Evolutionary conservation across 495 filamentous ascomycete species (phyloP).

Genomic region (Evernia prunastri): DNA sequence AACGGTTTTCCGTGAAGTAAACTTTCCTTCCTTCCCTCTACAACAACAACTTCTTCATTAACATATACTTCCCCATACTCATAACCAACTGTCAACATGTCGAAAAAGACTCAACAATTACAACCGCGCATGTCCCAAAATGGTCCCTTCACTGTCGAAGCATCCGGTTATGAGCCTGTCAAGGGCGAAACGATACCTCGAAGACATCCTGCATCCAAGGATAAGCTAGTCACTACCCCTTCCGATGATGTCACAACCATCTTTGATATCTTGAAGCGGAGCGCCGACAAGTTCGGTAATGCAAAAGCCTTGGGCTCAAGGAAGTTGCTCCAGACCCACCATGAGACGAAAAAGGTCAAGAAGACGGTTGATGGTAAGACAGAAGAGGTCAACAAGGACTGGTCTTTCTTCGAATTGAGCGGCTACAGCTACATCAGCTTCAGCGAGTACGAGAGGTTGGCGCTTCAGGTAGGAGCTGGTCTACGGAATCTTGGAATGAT

Average conservation of each 20-base stretch:
- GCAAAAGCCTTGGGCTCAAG: conserved; percentile 77
- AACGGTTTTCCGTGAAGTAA: not conserved
- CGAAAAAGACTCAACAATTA: conserved; percentile 47
- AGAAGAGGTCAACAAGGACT: conserved; percentile 86
- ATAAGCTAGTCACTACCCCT: conserved; percentile 61
- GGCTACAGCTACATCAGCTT: conserved; percentile 82
- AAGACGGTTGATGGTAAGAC: conserved; percentile 90
- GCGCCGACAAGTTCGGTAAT: conserved; percentile 79
- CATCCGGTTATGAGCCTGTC: conserved; percentile 60
- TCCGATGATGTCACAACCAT: conserved; percentile 70
- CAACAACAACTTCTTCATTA: too few species aligned
- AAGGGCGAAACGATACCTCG: conserved; percentile 89
- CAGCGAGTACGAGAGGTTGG: conserved; percentile 76
- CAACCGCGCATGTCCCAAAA: conserved; percentile 59
- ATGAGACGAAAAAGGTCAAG: conserved; percentile 94
- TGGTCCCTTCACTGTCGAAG: conserved; percentile 72
- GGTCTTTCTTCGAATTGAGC: conserved; percentile 92
- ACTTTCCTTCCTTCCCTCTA: too few species aligned
- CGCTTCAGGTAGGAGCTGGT: conserved; percentile 66
- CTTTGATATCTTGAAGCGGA: conserved; percentile 76
- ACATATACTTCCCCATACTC: not conserved
- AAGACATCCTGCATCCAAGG: conserved; percentile 62
- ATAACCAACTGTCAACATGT: conserved; percentile 27
- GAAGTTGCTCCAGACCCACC: conserved; percentile 74
- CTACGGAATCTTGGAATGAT: conserved; percentile 72